Conservation (phyloP, 108 stramenopile species). For the Pseudonitzschia delicatissima region DNA sequence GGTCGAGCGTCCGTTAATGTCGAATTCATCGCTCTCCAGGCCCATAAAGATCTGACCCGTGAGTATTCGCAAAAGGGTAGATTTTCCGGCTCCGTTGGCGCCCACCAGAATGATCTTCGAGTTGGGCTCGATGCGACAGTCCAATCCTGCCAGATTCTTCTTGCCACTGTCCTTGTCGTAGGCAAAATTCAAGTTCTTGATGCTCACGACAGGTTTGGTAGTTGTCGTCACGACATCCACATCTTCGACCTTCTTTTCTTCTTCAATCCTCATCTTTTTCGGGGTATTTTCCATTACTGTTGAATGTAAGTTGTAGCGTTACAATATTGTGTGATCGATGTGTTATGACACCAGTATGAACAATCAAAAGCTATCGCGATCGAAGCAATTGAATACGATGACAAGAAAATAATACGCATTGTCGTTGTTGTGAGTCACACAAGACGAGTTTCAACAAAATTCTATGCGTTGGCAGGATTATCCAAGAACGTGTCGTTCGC, state of each 20-base stretch:
- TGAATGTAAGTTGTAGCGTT: too few species aligned
- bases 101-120: constrained; percentile 7
- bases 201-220: neutral
- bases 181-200: constrained; percentile 4
- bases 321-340: too few species aligned
- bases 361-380: too few species aligned
- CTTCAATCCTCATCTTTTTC: neutral
- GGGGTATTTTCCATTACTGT: too few species aligned
- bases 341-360: too few species aligned
- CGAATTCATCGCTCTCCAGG: constrained; percentile 19
- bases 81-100: constrained; percentile 9
- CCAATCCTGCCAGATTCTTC: neutral
- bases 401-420: too few species aligned
- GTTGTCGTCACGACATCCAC: neutral
- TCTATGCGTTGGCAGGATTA: too few species aligned
- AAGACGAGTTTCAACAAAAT: too few species aligned
- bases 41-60: constrained; percentile 6
- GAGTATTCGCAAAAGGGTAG: constrained; percentile 1
- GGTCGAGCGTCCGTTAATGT: constrained; percentile 14
- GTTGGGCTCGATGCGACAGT: neutral
- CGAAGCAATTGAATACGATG: too few species aligned
- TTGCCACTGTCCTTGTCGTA: constrained; percentile 3
- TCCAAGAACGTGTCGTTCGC: too few species aligned
- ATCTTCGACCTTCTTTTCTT: constrained; percentile 4
- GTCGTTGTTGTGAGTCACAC: too few species aligned